Evolutionary conservation across 805 yeast genomes (phyloP), one percentile per base, ranked within the genome.

Genomic region (Nakazawaea ernobii): DNA sequence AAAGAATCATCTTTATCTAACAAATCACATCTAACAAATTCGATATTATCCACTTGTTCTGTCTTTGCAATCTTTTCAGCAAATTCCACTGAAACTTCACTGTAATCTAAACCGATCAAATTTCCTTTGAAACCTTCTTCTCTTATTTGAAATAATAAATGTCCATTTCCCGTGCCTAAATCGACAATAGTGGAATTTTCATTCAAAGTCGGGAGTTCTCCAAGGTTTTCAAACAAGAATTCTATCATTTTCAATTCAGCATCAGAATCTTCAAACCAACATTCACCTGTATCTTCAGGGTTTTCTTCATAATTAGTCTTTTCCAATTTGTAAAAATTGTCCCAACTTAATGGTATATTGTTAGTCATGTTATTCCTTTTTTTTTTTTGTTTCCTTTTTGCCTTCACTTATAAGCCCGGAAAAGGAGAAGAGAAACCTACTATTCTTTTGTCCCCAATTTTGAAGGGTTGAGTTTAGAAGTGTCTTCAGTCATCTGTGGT

Each of bases 81-180:
- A 65, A 94, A 86, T 46, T 75, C 69, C 1, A 91, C 80, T n/a
- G 97, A 86, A 24, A 80, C 75, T 26, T 78, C 80, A 13, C 96
- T 84, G 61, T 94, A 94, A 65, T 94, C 99, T 6, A 94, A 72
- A 0, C 99, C 99, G 1, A 75, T 63, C 53, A 84, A 61, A 28
- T 66, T 64, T 14, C 82, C 83, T 42, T 74, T 71, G 53, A 79
- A 75, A 0, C 84, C 84, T 46, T 85, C 88, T 44, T 85, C 81
- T 45, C 62, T 58, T 30, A 94, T 61, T 48, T 83, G 77, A 55
- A 92, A 86, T 28, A 94, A 60, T 27, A 94, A 67, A 60, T 89
- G 97, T 0, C 99, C 99, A 64, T 94, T 94, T 1, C 99, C 99
- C 0, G 99, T 91, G 1, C 99, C 99, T 35, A 94, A 68, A 63